Conservation (phyloP, 176 grass and related monocot species). For the Paspalum notatum region DNA sequence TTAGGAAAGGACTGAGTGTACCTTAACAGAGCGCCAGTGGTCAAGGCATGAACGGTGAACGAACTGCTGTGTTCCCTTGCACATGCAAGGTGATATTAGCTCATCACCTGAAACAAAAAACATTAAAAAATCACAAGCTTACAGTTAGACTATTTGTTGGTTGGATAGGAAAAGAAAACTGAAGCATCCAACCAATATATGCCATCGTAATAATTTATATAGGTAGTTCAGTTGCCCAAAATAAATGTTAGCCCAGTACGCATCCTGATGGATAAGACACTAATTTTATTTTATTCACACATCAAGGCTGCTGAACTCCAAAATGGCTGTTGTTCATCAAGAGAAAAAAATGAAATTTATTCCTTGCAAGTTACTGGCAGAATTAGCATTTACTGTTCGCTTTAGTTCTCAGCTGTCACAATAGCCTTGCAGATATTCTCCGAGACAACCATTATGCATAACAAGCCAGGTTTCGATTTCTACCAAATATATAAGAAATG, state of each 20-base stretch:
- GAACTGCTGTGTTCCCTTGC: constrained; percentile 99
- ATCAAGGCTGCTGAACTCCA: background rate
- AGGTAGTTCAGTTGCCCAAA: constrained; percentile 8
- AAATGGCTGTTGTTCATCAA: background rate
- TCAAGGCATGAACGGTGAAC: constrained; percentile 98
- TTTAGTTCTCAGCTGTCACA: background rate
- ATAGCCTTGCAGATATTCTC: constrained; percentile 8
- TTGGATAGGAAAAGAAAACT: constrained; percentile 4
- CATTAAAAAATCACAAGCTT: background rate
- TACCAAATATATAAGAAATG: background rate
- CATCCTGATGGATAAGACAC: background rate
- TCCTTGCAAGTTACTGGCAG: constrained; percentile 6
- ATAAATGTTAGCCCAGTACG: background rate
- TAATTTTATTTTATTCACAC: background rate
- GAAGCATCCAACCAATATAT: background rate
- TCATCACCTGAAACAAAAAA: constrained; percentile 75
- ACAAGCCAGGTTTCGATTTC: constrained; percentile 9
- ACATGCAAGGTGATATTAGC: constrained; percentile 97
- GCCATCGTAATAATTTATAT: constrained; percentile 21
- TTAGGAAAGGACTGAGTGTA: constrained; percentile 8
- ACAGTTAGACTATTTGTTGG: background rate
- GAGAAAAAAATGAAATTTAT: constrained; percentile 12
- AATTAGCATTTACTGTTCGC: background rate
- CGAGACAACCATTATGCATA: background rate
- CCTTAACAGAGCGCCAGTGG: constrained; percentile 98